Conservation (phyloP, 768 basidiomycete species). For the Tephrocybe sp. region DNA sequence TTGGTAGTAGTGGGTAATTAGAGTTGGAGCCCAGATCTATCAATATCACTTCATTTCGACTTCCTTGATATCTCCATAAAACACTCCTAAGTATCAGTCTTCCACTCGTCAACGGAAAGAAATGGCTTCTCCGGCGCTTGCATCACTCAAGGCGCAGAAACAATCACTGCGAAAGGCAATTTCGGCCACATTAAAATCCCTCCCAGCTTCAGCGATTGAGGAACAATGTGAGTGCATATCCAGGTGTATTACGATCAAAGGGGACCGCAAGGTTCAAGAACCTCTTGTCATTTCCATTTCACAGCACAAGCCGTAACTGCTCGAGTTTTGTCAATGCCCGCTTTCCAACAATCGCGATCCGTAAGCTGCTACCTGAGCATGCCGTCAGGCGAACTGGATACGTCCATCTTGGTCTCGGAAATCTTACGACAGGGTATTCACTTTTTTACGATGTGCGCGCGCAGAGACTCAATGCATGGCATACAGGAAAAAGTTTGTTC, state of each 20-base stretch:
- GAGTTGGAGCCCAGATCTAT: too few relatives aligned
- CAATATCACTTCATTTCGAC: too few relatives aligned
- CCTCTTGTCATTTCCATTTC: slow-evolving; percentile 4
- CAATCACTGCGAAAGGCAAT: slow-evolving; percentile 51
- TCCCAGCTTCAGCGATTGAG: slow-evolving; percentile 44
- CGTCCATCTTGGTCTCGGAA: slow-evolving; percentile 43
- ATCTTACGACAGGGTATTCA: slow-evolving; percentile 47
- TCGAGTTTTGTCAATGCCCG: slow-evolving; percentile 46
- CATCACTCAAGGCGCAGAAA: slow-evolving; percentile 49
- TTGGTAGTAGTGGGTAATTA: too few relatives aligned
- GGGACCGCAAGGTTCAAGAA: neutral
- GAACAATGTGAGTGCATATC: slow-evolving; percentile 53
- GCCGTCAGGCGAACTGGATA: slow-evolving; percentile 70
- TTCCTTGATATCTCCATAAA: too few relatives aligned
- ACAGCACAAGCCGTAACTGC: slow-evolving; percentile 46
- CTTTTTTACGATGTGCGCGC: neutral
- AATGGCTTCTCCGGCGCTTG: neutral
- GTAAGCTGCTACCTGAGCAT: slow-evolving; percentile 81
- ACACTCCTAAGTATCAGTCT: too few relatives aligned
- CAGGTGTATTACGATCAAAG: too few relatives aligned
- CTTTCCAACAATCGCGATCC: slow-evolving; percentile 44
- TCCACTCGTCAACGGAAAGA: too few relatives aligned
- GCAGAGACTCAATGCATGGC: too few relatives aligned
- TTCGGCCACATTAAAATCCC: slow-evolving; percentile 36
- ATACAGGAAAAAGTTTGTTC: slow-evolving; percentile 60